A percentile compares a stretch with the other conserved stretches of the same genome.
phyloP scores from a whole-genome alignment of 176 grass and related monocot species.

The Microstegium vimineum region DNA sequence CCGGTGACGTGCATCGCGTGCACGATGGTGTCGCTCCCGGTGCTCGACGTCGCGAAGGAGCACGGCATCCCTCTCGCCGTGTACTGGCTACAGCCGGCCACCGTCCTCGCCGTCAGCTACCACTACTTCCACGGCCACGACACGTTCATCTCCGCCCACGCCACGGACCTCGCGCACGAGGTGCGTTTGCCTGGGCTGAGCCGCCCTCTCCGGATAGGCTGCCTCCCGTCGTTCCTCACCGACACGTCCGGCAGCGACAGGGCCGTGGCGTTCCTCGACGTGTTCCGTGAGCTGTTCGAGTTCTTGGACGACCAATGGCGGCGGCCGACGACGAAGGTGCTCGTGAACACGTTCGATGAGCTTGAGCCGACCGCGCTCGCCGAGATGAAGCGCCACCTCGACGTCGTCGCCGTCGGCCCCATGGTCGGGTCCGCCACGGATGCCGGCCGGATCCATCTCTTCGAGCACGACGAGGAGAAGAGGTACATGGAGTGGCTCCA shows the following conservation, averaged over 20 bases:
- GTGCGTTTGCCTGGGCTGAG: slow-evolving; percentile 34
- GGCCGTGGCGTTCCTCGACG: not conserved
- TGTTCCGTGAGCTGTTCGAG: slow-evolving; percentile 13
- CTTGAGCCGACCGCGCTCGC: slow-evolving; percentile 30
- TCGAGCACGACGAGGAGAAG: not conserved
- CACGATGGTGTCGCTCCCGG: not conserved
- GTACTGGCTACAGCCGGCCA: slow-evolving; percentile 59
- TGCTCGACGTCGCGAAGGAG: slow-evolving; percentile 24
- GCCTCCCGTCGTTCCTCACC: slow-evolving; percentile 40
- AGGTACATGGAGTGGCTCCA: slow-evolving; percentile 50
- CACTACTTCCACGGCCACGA: slow-evolving; percentile 54
- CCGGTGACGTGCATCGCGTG: slow-evolving; percentile 49
- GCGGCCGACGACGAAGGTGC: slow-evolving; percentile 35
- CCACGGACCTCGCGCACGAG: not conserved
- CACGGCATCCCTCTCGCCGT: slow-evolving; percentile 22
- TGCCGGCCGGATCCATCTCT: not conserved
- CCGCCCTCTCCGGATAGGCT: not conserved
- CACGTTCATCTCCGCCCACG: not conserved
- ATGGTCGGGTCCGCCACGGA: not conserved
- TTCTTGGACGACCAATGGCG: slow-evolving; percentile 9
- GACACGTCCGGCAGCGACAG: not conserved
- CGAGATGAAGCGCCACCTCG: not conserved
- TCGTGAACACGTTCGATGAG: slow-evolving; percentile 45
- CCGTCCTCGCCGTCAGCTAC: slow-evolving; percentile 32
- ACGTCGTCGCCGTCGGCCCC: slow-evolving; percentile 36